phyloP scores from a whole-genome alignment of 306 rosid species.

The Hippophae tibetana region DNA sequence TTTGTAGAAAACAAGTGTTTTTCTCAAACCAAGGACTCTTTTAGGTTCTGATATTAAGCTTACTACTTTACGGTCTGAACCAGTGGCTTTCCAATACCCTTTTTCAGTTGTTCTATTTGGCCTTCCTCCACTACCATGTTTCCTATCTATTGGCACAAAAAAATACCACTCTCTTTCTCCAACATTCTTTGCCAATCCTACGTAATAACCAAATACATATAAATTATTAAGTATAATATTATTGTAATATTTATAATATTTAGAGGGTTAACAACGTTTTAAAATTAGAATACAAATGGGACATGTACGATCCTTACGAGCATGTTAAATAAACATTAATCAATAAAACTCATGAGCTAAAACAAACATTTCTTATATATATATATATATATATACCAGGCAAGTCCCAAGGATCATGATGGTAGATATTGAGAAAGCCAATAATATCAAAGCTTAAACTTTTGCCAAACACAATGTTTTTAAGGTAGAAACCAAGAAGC shows the following conservation, averaged over 20 bases:
- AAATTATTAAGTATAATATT: too few relatives aligned
- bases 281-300: too few relatives aligned
- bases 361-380: too few relatives aligned
- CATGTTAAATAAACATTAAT: not conserved
- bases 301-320: not conserved
- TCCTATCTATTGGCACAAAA: conserved; percentile 92
- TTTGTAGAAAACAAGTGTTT: conserved; percentile 79
- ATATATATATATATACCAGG: conserved; percentile 43
- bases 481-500: conserved; percentile 80
- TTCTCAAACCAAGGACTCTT: conserved; percentile 64
- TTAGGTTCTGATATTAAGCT: conserved; percentile 49
- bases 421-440: conserved; percentile 75
- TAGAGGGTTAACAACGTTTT: too few relatives aligned
- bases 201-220: not conserved
- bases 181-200: conserved; percentile 51
- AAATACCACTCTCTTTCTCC: conserved; percentile 99
- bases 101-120: conserved; percentile 86
- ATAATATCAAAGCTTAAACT: conserved; percentile 55
- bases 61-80: conserved; percentile 73
- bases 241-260: too few relatives aligned
- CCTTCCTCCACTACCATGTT: conserved; percentile 80
- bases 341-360: too few relatives aligned
- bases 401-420: conserved; percentile 73
- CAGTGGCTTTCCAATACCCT: conserved; percentile 97
- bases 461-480: conserved; percentile 54